These are phyloP conservation scores for Salix purpurea DNA, from an alignment of 345 rosid genomes.

Conservation along the genomic window DNA sequence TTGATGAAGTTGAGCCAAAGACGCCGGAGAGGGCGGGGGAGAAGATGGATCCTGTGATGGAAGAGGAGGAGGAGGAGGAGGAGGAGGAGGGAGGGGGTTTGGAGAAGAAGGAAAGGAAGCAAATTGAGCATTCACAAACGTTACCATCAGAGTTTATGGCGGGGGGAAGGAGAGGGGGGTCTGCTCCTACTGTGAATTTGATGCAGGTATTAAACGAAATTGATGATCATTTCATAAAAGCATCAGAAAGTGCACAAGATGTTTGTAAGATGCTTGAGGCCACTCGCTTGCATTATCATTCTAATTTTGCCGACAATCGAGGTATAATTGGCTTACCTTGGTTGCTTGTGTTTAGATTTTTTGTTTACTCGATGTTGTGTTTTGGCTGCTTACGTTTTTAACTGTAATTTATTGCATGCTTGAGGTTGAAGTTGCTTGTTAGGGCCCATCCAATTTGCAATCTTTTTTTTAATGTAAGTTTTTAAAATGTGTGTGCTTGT, in stretches of 20 bases:
- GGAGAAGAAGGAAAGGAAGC: slow-evolving; percentile 24
- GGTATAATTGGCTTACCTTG: slow-evolving; percentile 32
- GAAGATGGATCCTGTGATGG: slow-evolving; percentile 5
- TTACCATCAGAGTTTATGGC: slow-evolving; percentile 56
- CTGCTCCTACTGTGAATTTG: slow-evolving; percentile 43
- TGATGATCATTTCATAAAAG: slow-evolving; percentile 82
- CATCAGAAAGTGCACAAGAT: slow-evolving; percentile 79
- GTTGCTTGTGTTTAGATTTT: not conserved
- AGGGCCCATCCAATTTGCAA: not conserved
- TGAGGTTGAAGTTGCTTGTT: not conserved
- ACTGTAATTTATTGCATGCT: not conserved
- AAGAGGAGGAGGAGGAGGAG: slow-evolving; percentile 24
- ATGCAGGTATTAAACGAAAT: slow-evolving; percentile 59
- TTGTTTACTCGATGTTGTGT: not conserved
- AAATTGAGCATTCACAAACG: slow-evolving; percentile 55
- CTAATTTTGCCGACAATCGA: slow-evolving; percentile 85
- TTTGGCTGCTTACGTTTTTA: not conserved
- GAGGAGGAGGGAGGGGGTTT: slow-evolving; percentile 8
- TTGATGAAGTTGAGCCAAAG: slow-evolving; percentile 41
- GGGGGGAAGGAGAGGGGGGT: slow-evolving; percentile 22
- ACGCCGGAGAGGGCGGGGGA: slow-evolving; percentile 56
- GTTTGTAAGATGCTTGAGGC: slow-evolving; percentile 89
- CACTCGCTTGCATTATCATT: slow-evolving; percentile 84
- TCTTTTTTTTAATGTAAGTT: not conserved
- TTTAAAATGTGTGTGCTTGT: not conserved